These are phyloP conservation scores for Warburgia ugandensis DNA, from an alignment of 164 flowering plant species.

Conservation along the genomic window DNA sequence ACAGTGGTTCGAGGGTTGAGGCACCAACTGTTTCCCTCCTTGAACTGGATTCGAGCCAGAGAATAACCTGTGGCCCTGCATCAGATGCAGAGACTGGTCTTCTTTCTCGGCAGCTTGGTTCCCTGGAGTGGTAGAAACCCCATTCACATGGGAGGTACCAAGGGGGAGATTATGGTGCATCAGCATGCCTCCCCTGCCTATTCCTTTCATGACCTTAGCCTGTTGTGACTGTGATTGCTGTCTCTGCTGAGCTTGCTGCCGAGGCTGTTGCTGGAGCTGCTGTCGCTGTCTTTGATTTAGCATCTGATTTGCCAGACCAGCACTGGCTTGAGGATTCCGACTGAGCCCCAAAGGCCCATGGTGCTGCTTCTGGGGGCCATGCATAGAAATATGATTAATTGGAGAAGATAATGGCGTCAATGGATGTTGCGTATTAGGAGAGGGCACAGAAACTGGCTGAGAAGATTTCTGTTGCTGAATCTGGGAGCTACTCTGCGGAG, in stretches of 20 bases:
- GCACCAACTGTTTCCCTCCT: slow-evolving; percentile 32
- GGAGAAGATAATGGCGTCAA: slow-evolving; percentile 45
- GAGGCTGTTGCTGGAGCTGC: slow-evolving; percentile 55
- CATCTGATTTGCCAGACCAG: slow-evolving; percentile 39
- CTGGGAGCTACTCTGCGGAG: slow-evolving; percentile 51
- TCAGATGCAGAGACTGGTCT: slow-evolving; percentile 46
- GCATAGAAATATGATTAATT: slow-evolving; percentile 46
- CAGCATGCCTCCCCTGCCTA: slow-evolving; percentile 52
- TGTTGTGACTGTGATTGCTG: slow-evolving; percentile 54
- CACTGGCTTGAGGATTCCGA: slow-evolving; percentile 41
- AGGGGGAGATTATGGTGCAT: slow-evolving; percentile 45
- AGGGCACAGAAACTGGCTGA: slow-evolving; percentile 33
- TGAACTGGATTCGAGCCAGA: slow-evolving; percentile 40
- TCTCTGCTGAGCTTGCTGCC: slow-evolving; percentile 40
- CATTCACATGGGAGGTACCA: slow-evolving; percentile 54
- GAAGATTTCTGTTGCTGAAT: slow-evolving; percentile 44
- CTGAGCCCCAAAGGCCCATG: slow-evolving; percentile 41
- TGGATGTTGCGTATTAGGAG: slow-evolving; percentile 20
- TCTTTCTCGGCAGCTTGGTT: slow-evolving; percentile 51
- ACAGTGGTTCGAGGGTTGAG: slow-evolving; percentile 39
- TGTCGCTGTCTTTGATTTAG: slow-evolving; percentile 62
- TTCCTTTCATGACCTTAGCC: slow-evolving; percentile 60
- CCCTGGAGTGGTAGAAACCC: slow-evolving; percentile 38
- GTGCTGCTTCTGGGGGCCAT: slow-evolving; percentile 55
- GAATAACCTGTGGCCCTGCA: slow-evolving; percentile 44